A percentile compares a stretch with the other conserved stretches of the same genome.
phyloP scores from a whole-genome alignment of 2,329 filamentous ascomycete species.

The Claviceps citrina region DNA sequence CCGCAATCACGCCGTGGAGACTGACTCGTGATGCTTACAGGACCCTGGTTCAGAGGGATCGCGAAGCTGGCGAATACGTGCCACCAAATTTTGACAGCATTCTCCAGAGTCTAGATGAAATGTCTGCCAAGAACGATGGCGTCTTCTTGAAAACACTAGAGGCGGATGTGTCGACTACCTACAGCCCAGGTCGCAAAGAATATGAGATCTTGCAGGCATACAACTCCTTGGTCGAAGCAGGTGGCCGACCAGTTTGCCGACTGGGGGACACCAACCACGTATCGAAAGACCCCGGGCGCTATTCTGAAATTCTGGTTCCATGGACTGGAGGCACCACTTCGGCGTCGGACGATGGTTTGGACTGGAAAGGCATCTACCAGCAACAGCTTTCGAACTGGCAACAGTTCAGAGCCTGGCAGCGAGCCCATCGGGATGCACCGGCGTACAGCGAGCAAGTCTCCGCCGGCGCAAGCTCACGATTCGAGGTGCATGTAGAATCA shows the following conservation, averaged over 20 bases:
- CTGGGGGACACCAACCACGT: slow-evolving; percentile 1
- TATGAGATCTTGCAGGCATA: slow-evolving; percentile 4
- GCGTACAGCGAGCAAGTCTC: not conserved
- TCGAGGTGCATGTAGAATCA: not conserved
- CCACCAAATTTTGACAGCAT: slow-evolving; percentile 4
- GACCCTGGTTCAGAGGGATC: slow-evolving; percentile 2
- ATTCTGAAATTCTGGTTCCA: slow-evolving; percentile 1
- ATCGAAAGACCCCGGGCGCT: slow-evolving; percentile 1
- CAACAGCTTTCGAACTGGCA: slow-evolving; percentile 5
- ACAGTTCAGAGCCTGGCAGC: slow-evolving; percentile 4
- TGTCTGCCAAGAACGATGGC: slow-evolving; percentile 5
- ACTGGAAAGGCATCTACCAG: slow-evolving; percentile 5
- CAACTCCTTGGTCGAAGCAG: slow-evolving; percentile 2
- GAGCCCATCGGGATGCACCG: not conserved
- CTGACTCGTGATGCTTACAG: not conserved
- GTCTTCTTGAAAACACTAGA: not conserved
- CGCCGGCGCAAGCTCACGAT: not conserved
- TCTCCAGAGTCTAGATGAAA: slow-evolving; percentile 4
- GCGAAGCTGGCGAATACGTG: slow-evolving; percentile 3
- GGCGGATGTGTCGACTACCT: not conserved
- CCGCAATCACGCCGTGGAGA: not conserved
- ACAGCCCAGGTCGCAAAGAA: slow-evolving; percentile 4
- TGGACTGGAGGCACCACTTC: not conserved
- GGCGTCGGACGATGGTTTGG: not conserved
- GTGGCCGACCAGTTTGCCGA: slow-evolving; percentile 2